These are phyloP conservation scores for Rhizophora apiculata DNA, from an alignment of 345 rosid species.

Conservation along the genomic window DNA sequence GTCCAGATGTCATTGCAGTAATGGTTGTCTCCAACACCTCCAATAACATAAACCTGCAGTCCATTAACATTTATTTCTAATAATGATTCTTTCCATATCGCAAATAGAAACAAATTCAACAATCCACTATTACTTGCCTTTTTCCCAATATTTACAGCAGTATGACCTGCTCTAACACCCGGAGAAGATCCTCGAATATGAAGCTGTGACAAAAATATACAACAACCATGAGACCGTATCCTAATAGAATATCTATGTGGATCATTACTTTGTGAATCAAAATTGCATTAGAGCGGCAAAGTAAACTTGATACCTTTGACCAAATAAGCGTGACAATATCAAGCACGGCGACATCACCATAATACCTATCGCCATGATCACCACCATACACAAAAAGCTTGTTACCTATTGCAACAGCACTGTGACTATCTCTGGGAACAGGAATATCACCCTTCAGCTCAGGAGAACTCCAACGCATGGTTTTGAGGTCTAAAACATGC, in stretches of 20 bases:
- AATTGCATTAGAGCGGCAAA: not conserved
- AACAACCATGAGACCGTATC: slow-evolving; percentile 5
- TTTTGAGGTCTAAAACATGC: slow-evolving; percentile 54
- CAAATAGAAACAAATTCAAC: too few species aligned
- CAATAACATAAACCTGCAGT: slow-evolving; percentile 55
- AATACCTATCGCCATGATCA: slow-evolving; percentile 65
- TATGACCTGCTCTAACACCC: slow-evolving; percentile 69
- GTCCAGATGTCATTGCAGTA: slow-evolving; percentile 72
- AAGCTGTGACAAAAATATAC: slow-evolving; percentile 34
- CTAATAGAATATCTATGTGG: not conserved
- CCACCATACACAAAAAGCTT: slow-evolving; percentile 63
- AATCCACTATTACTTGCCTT: slow-evolving; percentile 40
- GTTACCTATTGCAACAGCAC: slow-evolving; percentile 47
- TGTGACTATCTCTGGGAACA: slow-evolving; percentile 70
- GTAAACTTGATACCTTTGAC: slow-evolving; percentile 44
- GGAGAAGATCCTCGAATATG: slow-evolving; percentile 51
- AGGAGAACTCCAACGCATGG: slow-evolving; percentile 64
- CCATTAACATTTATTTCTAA: not conserved
- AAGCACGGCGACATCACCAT: slow-evolving; percentile 58
- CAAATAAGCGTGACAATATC: slow-evolving; percentile 49
- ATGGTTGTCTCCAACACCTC: slow-evolving; percentile 71
- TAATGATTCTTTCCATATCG: not conserved
- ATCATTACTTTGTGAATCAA: too few species aligned
- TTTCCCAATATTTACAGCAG: slow-evolving; percentile 49
- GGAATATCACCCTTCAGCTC: slow-evolving; percentile 51